Percentiles rank a stretch among this genome's conserved stretches.
These are phyloP conservation scores for Botrytis deweyae DNA, from an alignment of 2,329 filamentous ascomycete genomes.

Conservation along the genomic window DNA sequence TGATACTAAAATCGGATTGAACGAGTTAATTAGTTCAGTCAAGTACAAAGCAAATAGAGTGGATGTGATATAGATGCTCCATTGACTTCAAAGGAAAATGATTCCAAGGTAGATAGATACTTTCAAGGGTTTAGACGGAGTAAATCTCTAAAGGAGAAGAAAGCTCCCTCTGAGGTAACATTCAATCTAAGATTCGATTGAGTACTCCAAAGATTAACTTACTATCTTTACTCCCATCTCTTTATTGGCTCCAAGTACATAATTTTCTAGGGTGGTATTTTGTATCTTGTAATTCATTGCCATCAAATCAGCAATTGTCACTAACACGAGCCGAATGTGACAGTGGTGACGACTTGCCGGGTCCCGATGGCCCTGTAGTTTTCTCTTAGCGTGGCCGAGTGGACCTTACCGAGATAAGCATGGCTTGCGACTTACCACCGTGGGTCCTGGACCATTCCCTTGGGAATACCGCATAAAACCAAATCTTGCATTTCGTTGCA, in stretches of 20 bases:
- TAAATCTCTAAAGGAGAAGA: neutral
- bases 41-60: neutral
- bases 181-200: neutral
- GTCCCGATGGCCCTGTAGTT: slow-evolving; percentile 10
- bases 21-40: neutral
- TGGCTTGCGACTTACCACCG: slow-evolving; percentile 10
- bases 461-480: slow-evolving; percentile 7
- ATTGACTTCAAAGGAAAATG: neutral
- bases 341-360: slow-evolving; percentile 13
- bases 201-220: neutral
- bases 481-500: slow-evolving; percentile 18
- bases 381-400: slow-evolving; percentile 8
- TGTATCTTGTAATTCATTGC: neutral
- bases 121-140: neutral
- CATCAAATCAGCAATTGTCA: neutral
- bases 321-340: slow-evolving; percentile 11
- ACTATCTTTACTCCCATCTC: neutral
- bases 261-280: neutral
- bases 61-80: neutral
- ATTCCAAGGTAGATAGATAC: neutral
- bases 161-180: neutral
- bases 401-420: slow-evolving; percentile 10
- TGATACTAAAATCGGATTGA: neutral
- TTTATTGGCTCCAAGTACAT: neutral
- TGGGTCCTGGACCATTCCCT: slow-evolving; percentile 3